Base-by-base conservation (phyloP, 768 basidiomycete genomes). In the Pholiota conissans region DNA sequence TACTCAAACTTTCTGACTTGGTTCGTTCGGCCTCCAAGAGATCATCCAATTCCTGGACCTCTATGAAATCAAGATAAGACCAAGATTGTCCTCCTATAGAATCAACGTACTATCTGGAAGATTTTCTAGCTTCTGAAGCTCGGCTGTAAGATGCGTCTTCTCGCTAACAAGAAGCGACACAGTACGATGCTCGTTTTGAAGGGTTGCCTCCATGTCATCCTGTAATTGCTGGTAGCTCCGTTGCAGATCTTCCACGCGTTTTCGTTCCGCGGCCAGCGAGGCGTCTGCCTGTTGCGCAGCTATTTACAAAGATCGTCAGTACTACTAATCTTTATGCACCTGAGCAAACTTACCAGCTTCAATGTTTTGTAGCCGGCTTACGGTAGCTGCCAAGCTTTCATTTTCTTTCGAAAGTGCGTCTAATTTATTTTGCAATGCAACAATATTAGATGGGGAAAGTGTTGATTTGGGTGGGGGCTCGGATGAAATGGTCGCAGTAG, bases 101-200 rank as follows among this genome's bases (percentile, higher is more conserved):
- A n/a, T 22, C 39, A n/a, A 68, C 79, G 9, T 69, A 93, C 91
- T 78, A 37, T 77, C 72, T 66, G 90, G 87, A n/a, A 82, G 69
- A 47, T 76, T 80, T 42, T 84, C 82, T 46, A 88, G 66, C 50
- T 80, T 80, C 61, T 87, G 79, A 39, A 89, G 68, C 39, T 86
- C 82, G n/a, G 79, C 68, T 14, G 76, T 73, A 32, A 91, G 75
- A 18, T 80, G 76, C 6, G 83, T 79, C 69, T 90, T 90, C 65
- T 91, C 90, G 2, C 84, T 79, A 18, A 93, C 90, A 13, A 95
- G 77, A n/a, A 89, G 69, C 46, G 87, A 78, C 56, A 95, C 90
- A 0, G 89, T 90, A 63, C 86, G 86, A 58, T 84, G 85, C 62
- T 89, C 87, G 63, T 80, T 86, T 62, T 82, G 77, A 26, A 71